These are phyloP conservation scores for Mycena sanguinolenta DNA, from an alignment of 768 basidiomycete species.

Conservation along the genomic window DNA sequence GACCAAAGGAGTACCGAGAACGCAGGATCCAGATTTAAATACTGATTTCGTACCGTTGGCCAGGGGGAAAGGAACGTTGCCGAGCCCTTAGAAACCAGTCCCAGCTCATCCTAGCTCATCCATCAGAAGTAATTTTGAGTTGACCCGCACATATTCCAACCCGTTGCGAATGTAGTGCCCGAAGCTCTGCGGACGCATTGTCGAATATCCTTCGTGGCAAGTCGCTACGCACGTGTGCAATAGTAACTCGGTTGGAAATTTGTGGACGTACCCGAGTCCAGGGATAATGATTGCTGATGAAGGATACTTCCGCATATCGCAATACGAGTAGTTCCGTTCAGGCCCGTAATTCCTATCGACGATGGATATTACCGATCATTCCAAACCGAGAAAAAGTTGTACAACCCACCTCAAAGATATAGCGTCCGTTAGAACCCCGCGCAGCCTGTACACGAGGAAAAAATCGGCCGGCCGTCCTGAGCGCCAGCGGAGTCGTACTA, in stretches of 20 bases:
- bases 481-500: no score
- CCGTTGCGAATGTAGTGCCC: neutral
- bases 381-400: no score
- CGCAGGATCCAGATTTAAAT: neutral
- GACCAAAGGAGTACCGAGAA: neutral
- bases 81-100: neutral
- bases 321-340: neutral
- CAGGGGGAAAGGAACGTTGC: neutral
- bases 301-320: neutral
- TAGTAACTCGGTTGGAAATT: neutral
- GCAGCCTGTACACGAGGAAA: no score
- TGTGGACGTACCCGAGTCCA: neutral
- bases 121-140: neutral
- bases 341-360: no score
- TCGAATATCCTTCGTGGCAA: neutral
- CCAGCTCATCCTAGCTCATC: neutral
- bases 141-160: neutral
- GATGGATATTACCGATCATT: no score
- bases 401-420: no score
- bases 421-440: no score
- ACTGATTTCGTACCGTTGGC: no score
- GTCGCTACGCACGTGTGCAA: neutral
- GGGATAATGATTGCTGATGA: neutral
- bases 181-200: neutral
- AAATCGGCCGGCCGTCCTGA: no score